phyloP scores from a whole-genome alignment of 768 basidiomycete species.

The Paxillus ammoniavirescens region DNA sequence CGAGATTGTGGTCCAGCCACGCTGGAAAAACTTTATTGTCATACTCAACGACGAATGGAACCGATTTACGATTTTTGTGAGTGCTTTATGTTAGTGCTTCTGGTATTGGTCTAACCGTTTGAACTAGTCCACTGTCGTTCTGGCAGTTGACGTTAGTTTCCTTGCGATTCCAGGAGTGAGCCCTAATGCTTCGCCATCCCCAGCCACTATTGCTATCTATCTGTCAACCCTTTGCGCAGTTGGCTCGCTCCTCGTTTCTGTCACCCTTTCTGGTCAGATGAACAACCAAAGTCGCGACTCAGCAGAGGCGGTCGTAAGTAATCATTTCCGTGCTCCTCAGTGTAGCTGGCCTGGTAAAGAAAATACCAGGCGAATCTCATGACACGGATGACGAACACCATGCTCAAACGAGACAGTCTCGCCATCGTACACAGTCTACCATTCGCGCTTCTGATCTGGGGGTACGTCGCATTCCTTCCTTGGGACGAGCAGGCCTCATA shows the following conservation, averaged over 20 bases:
- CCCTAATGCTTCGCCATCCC: background rate
- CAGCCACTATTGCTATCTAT: slow-evolving; percentile 27
- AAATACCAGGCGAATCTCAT: slow-evolving; percentile 15
- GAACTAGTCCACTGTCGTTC: slow-evolving; percentile 47
- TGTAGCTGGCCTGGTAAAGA: too few species aligned
- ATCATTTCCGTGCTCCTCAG: too few species aligned
- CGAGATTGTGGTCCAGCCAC: slow-evolving; percentile 32
- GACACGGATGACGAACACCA: slow-evolving; percentile 4
- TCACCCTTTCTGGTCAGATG: slow-evolving; percentile 38
- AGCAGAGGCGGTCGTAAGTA: slow-evolving; percentile 27
- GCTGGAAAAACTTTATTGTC: slow-evolving; percentile 41
- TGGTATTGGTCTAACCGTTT: background rate
- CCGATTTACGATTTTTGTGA: slow-evolving; percentile 46
- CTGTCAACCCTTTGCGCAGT: slow-evolving; percentile 37
- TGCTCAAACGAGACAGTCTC: slow-evolving; percentile 24
- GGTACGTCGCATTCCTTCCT: slow-evolving; percentile 15
- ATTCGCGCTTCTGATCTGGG: slow-evolving; percentile 31
- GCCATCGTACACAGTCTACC: slow-evolving; percentile 34
- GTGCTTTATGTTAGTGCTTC: slow-evolving; percentile 6
- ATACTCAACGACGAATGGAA: slow-evolving; percentile 46
- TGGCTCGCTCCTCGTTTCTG: slow-evolving; percentile 33
- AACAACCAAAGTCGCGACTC: slow-evolving; percentile 22
- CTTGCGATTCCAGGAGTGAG: slow-evolving; percentile 47
- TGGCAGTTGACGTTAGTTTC: slow-evolving; percentile 54
- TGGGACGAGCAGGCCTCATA: too few species aligned